These are phyloP conservation scores for Candida chauliodis DNA, from an alignment of 805 yeast genomes.

Conservation along the genomic window DNA sequence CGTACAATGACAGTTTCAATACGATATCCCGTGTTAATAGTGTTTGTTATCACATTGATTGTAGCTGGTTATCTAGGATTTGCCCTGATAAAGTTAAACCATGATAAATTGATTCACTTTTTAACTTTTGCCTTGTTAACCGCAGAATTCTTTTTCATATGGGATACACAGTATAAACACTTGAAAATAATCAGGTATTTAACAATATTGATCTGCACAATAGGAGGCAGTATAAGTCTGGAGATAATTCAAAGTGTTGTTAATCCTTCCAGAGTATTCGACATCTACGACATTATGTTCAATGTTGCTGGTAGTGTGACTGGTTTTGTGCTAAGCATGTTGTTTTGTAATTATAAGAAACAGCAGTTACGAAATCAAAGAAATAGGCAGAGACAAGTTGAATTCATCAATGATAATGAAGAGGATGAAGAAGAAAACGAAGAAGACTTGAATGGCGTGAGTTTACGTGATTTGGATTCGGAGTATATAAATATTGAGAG, in stretches of 20 bases:
- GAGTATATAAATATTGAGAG: slow-evolving; percentile 19
- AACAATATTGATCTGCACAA: slow-evolving; percentile 43
- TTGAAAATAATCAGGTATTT: slow-evolving; percentile 27
- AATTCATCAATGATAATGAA: background rate
- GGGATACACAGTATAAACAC: slow-evolving; percentile 32
- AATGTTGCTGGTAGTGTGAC: slow-evolving; percentile 30
- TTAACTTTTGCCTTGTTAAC: slow-evolving; percentile 45
- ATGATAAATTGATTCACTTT: slow-evolving; percentile 54
- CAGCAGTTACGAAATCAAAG: slow-evolving; percentile 1
- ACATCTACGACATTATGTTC: slow-evolving; percentile 41
- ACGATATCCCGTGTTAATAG: slow-evolving; percentile 15
- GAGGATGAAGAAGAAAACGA: slow-evolving; percentile 3
- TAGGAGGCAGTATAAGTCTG: slow-evolving; percentile 46
- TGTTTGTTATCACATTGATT: slow-evolving; percentile 21
- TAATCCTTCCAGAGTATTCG: slow-evolving; percentile 48
- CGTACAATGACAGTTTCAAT: slow-evolving; percentile 4
- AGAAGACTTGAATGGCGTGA: background rate
- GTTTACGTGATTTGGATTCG: background rate
- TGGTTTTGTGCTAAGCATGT: slow-evolving; percentile 16
- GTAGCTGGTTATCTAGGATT: slow-evolving; percentile 48
- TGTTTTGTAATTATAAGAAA: background rate
- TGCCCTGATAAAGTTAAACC: slow-evolving; percentile 40
- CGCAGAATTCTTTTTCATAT: slow-evolving; percentile 43
- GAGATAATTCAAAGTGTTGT: slow-evolving; percentile 48
- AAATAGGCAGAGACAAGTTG: slow-evolving; percentile 1